These are phyloP conservation scores for Macrophomina phaseolina DNA, from an alignment of 2,329 filamentous ascomycete species.

Conservation along the genomic window DNA sequence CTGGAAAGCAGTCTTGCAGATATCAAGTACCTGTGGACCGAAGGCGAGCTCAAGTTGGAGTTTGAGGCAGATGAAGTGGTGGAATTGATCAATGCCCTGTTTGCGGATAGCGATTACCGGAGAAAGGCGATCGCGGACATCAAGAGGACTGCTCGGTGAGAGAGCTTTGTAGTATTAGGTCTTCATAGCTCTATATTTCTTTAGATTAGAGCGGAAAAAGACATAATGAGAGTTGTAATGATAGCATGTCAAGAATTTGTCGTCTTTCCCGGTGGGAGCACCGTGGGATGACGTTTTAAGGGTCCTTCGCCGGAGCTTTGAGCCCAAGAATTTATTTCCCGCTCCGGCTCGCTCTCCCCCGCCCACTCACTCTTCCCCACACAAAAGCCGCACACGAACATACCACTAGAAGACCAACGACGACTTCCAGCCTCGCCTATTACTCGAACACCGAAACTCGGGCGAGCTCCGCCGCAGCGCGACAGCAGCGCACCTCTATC, in stretches of 20 bases:
- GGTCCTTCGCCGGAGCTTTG: slow-evolving; percentile 1
- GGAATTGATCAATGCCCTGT: slow-evolving; percentile 67
- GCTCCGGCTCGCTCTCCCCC: background rate
- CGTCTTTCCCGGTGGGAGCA: background rate
- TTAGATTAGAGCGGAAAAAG: background rate
- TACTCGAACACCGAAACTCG: too few species aligned
- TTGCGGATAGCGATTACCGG: slow-evolving; percentile 66
- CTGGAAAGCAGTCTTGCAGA: slow-evolving; percentile 67
- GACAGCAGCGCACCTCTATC: too few species aligned
- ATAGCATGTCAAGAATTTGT: background rate
- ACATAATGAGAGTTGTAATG: background rate
- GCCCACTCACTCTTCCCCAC: background rate
- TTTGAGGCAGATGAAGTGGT: slow-evolving; percentile 67
- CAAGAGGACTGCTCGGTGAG: slow-evolving; percentile 35
- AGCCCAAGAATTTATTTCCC: slow-evolving; percentile 8
- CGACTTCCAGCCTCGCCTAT: too few species aligned
- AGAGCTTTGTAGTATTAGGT: too few species aligned
- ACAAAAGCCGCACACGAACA: background rate
- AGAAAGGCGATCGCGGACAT: slow-evolving; percentile 65
- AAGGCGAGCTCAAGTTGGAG: slow-evolving; percentile 67
- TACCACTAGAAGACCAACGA: too few species aligned
- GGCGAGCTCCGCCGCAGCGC: background rate
- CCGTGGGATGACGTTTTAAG: background rate
- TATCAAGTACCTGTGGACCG: slow-evolving; percentile 69
- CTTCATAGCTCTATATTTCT: background rate